phyloP scores from a whole-genome alignment of 2,329 filamentous ascomycete genomes.

The Graphilbum ipis-grandicollis region DNA sequence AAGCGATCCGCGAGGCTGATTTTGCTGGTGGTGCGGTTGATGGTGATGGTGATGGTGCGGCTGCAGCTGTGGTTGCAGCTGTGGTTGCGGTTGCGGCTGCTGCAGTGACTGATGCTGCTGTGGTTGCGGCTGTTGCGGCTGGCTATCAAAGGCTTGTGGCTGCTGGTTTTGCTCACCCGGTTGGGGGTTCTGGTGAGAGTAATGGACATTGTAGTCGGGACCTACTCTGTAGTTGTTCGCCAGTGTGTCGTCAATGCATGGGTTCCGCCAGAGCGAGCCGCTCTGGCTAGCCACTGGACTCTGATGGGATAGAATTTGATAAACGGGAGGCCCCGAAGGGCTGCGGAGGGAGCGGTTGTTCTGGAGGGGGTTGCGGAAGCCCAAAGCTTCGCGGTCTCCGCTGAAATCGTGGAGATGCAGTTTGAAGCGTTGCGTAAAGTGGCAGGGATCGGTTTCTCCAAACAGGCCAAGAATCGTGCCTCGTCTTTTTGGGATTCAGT shows the following conservation, averaged over 20 bases:
- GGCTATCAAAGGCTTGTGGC: conserved; percentile 38
- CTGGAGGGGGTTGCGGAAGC: conserved; percentile 5
- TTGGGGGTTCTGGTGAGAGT: conserved; percentile 50
- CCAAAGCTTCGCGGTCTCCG: conserved; percentile 6
- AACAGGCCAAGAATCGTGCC: too few species aligned
- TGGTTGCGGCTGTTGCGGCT: conserved; percentile 8
- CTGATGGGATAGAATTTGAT: conserved; percentile 42
- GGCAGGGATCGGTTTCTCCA: too few species aligned
- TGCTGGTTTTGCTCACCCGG: conserved; percentile 49
- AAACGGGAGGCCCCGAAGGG: conserved; percentile 34
- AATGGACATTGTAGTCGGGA: conserved; percentile 57
- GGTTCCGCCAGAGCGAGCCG: conserved; percentile 61
- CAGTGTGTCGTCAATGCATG: conserved; percentile 56
- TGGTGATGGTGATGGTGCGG: neutral
- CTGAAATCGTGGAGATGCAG: too few species aligned
- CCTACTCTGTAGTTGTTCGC: conserved; percentile 57
- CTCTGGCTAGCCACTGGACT: conserved; percentile 54
- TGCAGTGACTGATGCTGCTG: conserved; percentile 18
- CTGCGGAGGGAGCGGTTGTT: conserved; percentile 20
- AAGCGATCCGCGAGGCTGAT: conserved; percentile 27
- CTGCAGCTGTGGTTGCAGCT: too few species aligned
- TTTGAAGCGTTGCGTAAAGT: too few species aligned
- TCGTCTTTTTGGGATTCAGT: too few species aligned
- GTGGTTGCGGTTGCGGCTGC: conserved; percentile 14
- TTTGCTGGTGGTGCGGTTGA: conserved; percentile 4